Conservation (phyloP, 192 early-diverging fungal genomes). For the Oehlia diaphana region DNA sequence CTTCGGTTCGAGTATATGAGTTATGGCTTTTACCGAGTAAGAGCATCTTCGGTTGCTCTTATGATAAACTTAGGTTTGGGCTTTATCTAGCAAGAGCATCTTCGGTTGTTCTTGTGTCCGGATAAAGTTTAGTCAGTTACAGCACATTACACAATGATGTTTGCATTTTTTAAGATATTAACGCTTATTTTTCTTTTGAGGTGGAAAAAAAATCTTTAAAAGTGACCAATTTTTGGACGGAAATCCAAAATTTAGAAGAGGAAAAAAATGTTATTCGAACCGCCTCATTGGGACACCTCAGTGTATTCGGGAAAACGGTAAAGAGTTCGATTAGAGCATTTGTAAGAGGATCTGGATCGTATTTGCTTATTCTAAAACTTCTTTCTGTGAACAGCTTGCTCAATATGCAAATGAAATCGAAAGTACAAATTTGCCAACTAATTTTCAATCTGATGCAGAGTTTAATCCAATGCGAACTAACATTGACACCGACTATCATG, state of each 20-base stretch:
- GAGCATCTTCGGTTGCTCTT: slow-evolving; percentile 32
- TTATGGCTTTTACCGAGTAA: slow-evolving; percentile 30
- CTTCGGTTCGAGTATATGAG: slow-evolving; percentile 18
- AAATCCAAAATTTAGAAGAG: slow-evolving; percentile 29
- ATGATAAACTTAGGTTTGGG: slow-evolving; percentile 23
- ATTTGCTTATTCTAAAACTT: slow-evolving; percentile 29
- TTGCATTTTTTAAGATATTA: slow-evolving; percentile 15
- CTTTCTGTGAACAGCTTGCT: slow-evolving; percentile 30
- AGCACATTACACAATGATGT: slow-evolving; percentile 24
- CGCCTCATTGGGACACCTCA: slow-evolving; percentile 27
- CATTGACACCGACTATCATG: no score
- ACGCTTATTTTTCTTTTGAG: slow-evolving; percentile 23
- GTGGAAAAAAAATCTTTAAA: slow-evolving; percentile 21
- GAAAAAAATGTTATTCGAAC: slow-evolving; percentile 26
- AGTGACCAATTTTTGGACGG: slow-evolving; percentile 25
- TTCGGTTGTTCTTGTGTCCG: slow-evolving; percentile 27
- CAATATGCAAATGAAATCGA: slow-evolving; percentile 15
- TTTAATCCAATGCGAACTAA: slow-evolving; percentile 2
- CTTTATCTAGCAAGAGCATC: slow-evolving; percentile 33
- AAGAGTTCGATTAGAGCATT: slow-evolving; percentile 19
- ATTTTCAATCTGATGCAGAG: slow-evolving; percentile 18
- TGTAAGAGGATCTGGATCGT: slow-evolving; percentile 22
- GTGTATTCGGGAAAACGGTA: slow-evolving; percentile 22
- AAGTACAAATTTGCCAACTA: slow-evolving; percentile 25
- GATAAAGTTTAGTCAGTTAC: slow-evolving; percentile 27